These are phyloP conservation scores for Zygnema cylindricum DNA, from an alignment of 139 green algal species.

Conservation along the genomic window DNA sequence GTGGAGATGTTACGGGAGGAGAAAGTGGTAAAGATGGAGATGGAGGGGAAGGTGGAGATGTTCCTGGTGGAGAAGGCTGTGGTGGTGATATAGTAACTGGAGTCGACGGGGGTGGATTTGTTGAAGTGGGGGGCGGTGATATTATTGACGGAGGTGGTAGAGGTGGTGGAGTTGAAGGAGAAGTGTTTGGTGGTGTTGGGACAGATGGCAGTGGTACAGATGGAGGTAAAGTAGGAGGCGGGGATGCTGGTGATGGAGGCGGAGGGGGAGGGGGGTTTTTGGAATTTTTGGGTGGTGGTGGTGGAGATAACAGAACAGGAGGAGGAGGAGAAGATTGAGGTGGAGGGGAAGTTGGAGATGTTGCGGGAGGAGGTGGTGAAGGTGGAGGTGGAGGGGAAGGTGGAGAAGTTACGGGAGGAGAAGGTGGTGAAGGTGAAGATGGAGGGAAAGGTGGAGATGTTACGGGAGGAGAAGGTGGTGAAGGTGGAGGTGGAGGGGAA, in stretches of 20 bases:
- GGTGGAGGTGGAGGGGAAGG: neutral
- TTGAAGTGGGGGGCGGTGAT: neutral
- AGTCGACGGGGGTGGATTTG: neutral
- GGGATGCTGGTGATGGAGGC: neutral
- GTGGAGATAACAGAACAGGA: neutral
- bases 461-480: neutral
- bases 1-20: no score
- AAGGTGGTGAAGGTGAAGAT: neutral
- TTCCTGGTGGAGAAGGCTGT: neutral
- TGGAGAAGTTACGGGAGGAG: neutral
- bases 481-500: conserved; percentile 5
- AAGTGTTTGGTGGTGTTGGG: neutral
- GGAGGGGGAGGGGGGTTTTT: neutral
- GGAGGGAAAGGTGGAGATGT: neutral
- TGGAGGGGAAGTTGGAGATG: neutral
- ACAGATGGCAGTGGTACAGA: neutral
- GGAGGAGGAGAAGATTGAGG: neutral
- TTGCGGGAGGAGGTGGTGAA: neutral
- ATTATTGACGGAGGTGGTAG: neutral
- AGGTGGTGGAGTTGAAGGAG: neutral
- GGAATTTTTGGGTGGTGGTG: conserved; percentile 5
- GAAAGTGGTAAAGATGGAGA: no score
- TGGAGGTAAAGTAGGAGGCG: neutral
- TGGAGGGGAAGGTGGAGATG: no score
- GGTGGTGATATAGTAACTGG: neutral